Evolutionary conservation across 805 yeast genomes (phyloP).

Genomic region (Lipomyces anomalus): DNA sequence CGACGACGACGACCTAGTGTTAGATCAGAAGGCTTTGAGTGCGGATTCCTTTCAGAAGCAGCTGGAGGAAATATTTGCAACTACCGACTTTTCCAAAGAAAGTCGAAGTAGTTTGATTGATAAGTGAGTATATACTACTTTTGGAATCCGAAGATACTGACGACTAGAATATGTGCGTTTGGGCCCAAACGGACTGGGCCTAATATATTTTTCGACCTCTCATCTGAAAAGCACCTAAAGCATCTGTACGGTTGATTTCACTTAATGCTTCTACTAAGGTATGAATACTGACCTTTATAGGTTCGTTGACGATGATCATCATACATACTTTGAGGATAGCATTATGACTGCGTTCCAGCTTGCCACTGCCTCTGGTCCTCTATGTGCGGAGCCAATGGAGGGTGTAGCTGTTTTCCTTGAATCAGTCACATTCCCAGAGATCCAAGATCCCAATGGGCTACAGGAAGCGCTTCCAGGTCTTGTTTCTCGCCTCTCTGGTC

Average conservation of each 20-base stretch:
- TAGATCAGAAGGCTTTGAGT: slow-evolving; percentile 26
- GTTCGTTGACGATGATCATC: too few species aligned
- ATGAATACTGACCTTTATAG: slow-evolving; percentile 1
- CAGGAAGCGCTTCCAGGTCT: slow-evolving; percentile 24
- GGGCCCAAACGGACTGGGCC: slow-evolving; percentile 77
- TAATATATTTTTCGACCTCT: slow-evolving; percentile 60
- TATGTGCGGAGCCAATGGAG: slow-evolving; percentile 80
- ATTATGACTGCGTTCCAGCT: slow-evolving; percentile 79
- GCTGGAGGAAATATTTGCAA: slow-evolving; percentile 33
- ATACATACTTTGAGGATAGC: slow-evolving; percentile 47
- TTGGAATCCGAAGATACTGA: too few species aligned
- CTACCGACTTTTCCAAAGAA: slow-evolving; percentile 29
- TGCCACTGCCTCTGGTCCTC: slow-evolving; percentile 78
- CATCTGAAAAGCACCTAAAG: slow-evolving; percentile 14
- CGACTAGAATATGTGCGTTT: slow-evolving; percentile 54
- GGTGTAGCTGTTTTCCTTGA: slow-evolving; percentile 61
- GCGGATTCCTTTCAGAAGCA: slow-evolving; percentile 33
- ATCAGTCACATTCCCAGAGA: too few species aligned
- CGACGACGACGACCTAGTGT: slow-evolving; percentile 24
- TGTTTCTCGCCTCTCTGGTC: slow-evolving; percentile 55
- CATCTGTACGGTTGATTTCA: slow-evolving; percentile 7
- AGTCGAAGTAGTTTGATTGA: slow-evolving; percentile 24
- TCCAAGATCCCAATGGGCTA: slow-evolving; percentile 27
- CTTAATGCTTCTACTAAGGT: slow-evolving; percentile 34
- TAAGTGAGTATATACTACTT: too few species aligned